These are phyloP conservation scores for Pseudopithomyces chartarum DNA, from an alignment of 2,329 filamentous ascomycete species.

Conservation along the genomic window DNA sequence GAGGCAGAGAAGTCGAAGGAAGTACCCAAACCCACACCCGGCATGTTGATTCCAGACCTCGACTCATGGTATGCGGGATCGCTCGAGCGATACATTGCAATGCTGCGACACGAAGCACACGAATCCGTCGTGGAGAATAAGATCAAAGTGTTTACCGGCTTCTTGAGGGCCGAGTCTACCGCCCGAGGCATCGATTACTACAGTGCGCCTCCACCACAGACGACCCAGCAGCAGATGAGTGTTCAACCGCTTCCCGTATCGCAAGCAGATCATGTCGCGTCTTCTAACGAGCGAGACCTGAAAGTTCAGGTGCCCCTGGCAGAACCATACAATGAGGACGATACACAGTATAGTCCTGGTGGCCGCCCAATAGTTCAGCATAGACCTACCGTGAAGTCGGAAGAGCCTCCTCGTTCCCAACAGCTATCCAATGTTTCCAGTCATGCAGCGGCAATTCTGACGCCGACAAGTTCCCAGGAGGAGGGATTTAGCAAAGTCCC, in stretches of 20 bases:
- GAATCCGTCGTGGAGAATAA: slow-evolving; percentile 56
- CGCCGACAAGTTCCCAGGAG: slow-evolving; percentile 41
- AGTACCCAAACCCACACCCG: slow-evolving; percentile 26
- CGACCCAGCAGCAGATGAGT: slow-evolving; percentile 5
- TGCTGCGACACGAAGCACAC: slow-evolving; percentile 58
- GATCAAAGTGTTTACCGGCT: slow-evolving; percentile 58
- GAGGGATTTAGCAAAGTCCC: slow-evolving; percentile 39
- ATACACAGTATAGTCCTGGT: slow-evolving; percentile 57
- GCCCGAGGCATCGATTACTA: slow-evolving; percentile 52
- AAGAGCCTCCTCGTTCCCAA: slow-evolving; percentile 15
- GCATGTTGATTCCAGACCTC: slow-evolving; percentile 56
- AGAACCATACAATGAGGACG: slow-evolving; percentile 23
- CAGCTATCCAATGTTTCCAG: slow-evolving; percentile 25
- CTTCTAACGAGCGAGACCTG: slow-evolving; percentile 19
- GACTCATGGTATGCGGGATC: slow-evolving; percentile 63
- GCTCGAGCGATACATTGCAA: slow-evolving; percentile 58
- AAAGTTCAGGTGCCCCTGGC: slow-evolving; percentile 23
- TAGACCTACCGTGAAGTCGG: slow-evolving; percentile 20
- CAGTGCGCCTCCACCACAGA: slow-evolving; percentile 24
- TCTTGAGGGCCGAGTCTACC: slow-evolving; percentile 44
- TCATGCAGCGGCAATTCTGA: slow-evolving; percentile 37
- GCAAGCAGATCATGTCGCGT: slow-evolving; percentile 11
- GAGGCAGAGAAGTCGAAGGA: slow-evolving; percentile 34
- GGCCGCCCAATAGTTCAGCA: slow-evolving; percentile 54
- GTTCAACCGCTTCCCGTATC: slow-evolving; percentile 5